These are phyloP conservation scores for Fusarium proliferatum DNA, from an alignment of 2,329 filamentous ascomycete species.

Conservation along the genomic window DNA sequence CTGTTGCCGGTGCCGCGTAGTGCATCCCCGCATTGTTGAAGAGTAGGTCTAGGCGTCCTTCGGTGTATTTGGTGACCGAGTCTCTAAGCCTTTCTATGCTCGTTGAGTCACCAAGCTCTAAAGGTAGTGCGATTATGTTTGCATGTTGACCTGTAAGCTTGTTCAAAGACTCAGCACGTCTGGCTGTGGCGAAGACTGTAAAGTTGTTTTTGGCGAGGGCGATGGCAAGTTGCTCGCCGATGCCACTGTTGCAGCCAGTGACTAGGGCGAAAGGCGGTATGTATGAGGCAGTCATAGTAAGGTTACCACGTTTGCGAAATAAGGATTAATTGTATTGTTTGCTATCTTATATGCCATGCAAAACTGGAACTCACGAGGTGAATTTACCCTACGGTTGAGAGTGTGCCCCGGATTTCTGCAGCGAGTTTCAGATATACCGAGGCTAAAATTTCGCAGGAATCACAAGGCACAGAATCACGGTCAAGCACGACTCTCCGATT, in stretches of 20 bases:
- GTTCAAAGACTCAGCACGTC: not conserved
- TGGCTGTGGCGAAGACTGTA: not conserved
- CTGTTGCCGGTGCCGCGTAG: not conserved
- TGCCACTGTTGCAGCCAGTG: not conserved
- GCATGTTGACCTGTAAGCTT: not conserved
- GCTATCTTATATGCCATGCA: not conserved
- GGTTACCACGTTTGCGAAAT: accelerated
- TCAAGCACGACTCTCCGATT: not conserved
- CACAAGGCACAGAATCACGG: not conserved
- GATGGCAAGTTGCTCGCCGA: not conserved
- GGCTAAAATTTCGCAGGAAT: not conserved
- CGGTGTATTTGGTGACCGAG: not conserved
- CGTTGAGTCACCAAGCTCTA: accelerated
- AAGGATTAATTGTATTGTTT: accelerated
- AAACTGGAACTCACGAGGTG: not conserved
- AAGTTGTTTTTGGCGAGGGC: not conserved
- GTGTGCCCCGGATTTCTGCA: accelerated
- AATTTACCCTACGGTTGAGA: not conserved
- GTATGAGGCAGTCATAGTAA: accelerated
- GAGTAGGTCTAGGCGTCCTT: not conserved
- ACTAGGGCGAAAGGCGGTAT: not conserved
- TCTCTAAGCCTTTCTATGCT: not conserved
- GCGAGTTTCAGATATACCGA: not conserved
- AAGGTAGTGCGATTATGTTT: not conserved
- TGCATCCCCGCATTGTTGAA: not conserved